Evolutionary conservation across 352 stramenopile genomes (phyloP).

Genomic region (Globisporangium okanoganense): DNA sequence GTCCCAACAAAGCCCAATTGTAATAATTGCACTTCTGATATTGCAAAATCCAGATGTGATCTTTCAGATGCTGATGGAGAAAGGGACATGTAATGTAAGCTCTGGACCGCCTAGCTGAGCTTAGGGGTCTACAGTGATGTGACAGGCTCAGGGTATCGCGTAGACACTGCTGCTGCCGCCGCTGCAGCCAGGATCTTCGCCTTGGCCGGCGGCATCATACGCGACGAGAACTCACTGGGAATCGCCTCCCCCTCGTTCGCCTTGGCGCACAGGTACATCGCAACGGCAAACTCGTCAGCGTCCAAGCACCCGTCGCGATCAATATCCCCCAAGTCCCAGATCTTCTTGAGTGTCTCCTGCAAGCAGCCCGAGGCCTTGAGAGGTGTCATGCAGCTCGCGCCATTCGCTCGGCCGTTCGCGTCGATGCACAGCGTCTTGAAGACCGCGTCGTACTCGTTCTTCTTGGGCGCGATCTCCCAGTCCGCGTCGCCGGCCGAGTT

Average conservation of each 20-base stretch:
- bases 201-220: constrained; percentile 60
- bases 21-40: no score
- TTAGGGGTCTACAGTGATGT: not conserved
- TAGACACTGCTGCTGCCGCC: not conserved
- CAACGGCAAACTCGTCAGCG: constrained; percentile 88
- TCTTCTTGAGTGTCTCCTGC: constrained; percentile 70
- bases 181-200: constrained; percentile 9
- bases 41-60: no score
- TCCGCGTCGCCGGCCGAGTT: constrained; percentile 18
- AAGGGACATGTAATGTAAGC: not conserved
- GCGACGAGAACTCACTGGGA: constrained; percentile 47
- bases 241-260: constrained; percentile 71
- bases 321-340: constrained; percentile 90
- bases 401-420: constrained; percentile 44
- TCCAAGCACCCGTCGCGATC: constrained; percentile 88
- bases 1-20: no score
- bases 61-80: not conserved
- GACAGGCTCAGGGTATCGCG: constrained; percentile 1
- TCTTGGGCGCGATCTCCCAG: constrained; percentile 71
- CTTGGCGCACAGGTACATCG: constrained; percentile 84
- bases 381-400: constrained; percentile 75
- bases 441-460: constrained; percentile 77
- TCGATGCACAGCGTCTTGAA: constrained; percentile 74
- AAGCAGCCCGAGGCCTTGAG: constrained; percentile 61
- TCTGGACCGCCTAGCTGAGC: not conserved